Evolutionary conservation across 768 basidiomycete species (phyloP), one percentile per base, ranked within the genome.

Genomic region (Tulasnella sp.): DNA sequence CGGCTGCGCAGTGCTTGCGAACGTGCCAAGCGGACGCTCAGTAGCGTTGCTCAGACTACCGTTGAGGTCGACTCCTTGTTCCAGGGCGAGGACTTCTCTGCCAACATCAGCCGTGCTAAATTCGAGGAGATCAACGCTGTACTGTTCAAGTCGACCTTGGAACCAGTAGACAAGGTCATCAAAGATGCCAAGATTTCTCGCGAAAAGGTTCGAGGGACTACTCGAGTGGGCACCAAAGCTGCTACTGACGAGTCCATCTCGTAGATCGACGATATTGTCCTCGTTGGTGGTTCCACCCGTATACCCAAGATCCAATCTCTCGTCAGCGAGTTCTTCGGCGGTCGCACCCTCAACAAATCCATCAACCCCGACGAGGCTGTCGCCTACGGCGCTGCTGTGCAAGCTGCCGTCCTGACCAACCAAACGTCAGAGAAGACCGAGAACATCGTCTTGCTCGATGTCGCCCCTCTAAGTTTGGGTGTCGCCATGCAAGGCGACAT

Each of bases 401-500:
- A 99, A 75, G 96, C 96, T 60, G 96, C 96, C 58, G 87, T 99
- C 68, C 88, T 99, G 62, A 96, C 96, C 64, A 92, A 92, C 59
- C 92, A 97, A 71, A 97, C 93, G 48, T 97, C 92, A 34, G 96
- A 99, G 65, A 94, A 98, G 77, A 99, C 96, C 59, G 86, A 91
- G 71, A 94, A 98, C 69, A 84, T 99, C 64, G 83, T 99, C 67
- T 82, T 99, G 65, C 91, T 99, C 66, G 96, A 99, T 74, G 94
- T 99, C 62, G 86, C 96, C 62, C 94, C 96, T 63, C 80, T 99
- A 59, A 97, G 93, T 61, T 86, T 99, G 66, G 94, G 94, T 84
- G 96, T 99, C 64, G 96, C 96, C 71, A 99, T 99, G 96, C 96
- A 99, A 73, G 96, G 96, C 68, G 96, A 99, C 70, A 89, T 99